Evolutionary conservation across 2,329 filamentous ascomycete species (phyloP), one percentile per base, ranked within the genome.

Genomic region (Pyrenophora teres): DNA sequence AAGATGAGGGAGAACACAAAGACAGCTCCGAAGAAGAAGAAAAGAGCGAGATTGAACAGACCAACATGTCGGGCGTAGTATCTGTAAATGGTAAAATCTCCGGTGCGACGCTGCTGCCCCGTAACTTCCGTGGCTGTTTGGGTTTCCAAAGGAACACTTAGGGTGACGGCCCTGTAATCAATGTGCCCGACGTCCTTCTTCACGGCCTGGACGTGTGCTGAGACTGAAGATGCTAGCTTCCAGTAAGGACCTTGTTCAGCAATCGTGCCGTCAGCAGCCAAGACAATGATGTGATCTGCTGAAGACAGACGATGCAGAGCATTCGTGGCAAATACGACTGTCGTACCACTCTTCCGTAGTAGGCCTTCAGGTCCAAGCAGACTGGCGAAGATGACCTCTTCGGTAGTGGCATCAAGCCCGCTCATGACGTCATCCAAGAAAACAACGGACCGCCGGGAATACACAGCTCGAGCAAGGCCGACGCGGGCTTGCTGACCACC

Each of bases 401-500:
- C 77, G 0, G 77, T 80, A 3, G 70, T 64, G 5, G 72, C 69
- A 57, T 81, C 79, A 4, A 81, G 67, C 6, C 77, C 77, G 42
- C 75, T 77, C 10, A 81, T 68, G 6, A 77, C 72, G 54, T 81
- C 78, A 51, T 81, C 79, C 12, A 81, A 63, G 6, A 81, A 63
- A 21, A 80, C 59, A 13, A 77, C 61, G 15, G 69, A 63, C 36
- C 69, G 68, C 19, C 73, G 68, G 7, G 76, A 72, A 60, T 81
- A 81, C 3, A 80, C 65, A n/a, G 79, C 79, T 38, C 79, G 71
- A 19, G 80, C 79, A 6, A 81, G 70, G 10, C 76, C 41, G 46
- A 80, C 71, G 30, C 78, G 71, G 50, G 80, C 76, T 46, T 75
- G 75, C 54, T 81, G 79, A 3, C 79, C 79, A 15, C 78, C 78